Evolutionary conservation across 495 filamentous ascomycete species (phyloP).

Genomic region (Aspergillus panamensis): DNA sequence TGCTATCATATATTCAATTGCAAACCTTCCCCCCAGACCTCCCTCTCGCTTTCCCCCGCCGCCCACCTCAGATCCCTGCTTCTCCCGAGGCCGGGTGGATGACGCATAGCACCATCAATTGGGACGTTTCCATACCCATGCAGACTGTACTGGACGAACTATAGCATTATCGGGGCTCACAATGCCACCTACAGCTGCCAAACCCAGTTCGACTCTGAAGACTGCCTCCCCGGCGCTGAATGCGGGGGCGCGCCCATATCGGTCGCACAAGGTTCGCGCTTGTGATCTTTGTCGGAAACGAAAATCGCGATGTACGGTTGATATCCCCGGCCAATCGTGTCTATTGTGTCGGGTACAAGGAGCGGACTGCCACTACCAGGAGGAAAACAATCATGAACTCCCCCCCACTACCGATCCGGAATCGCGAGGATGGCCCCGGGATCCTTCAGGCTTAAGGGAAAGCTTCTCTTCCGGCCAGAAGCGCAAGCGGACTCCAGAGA

Average conservation of each 20-base stretch:
- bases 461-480: slow-evolving; percentile 30
- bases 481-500: slow-evolving; percentile 39
- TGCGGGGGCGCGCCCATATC: slow-evolving; percentile 46
- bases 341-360: slow-evolving; percentile 49
- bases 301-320: slow-evolving; percentile 51
- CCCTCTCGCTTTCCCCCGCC: background rate
- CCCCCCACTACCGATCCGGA: slow-evolving; percentile 28
- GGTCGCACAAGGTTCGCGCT: slow-evolving; percentile 51
- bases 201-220: slow-evolving; percentile 35
- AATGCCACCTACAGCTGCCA: slow-evolving; percentile 38
- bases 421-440: slow-evolving; percentile 29
- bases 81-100: background rate
- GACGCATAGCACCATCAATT: slow-evolving; percentile 7
- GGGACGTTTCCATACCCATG: slow-evolving; percentile 4
- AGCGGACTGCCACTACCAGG: slow-evolving; percentile 49
- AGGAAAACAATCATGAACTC: slow-evolving; percentile 32
- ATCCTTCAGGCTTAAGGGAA: slow-evolving; percentile 21
- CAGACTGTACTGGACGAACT: slow-evolving; percentile 1
- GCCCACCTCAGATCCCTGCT: background rate
- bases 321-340: slow-evolving; percentile 47
- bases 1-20: background rate
- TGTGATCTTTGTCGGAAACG: slow-evolving; percentile 52
- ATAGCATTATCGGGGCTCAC: slow-evolving; percentile 23
- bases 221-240: slow-evolving; percentile 42
- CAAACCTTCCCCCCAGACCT: background rate